Evolutionary conservation across 495 filamentous ascomycete species (phyloP), one percentile per base, ranked within the genome.

Genomic region (Hypoxylon lienhwacheense): DNA sequence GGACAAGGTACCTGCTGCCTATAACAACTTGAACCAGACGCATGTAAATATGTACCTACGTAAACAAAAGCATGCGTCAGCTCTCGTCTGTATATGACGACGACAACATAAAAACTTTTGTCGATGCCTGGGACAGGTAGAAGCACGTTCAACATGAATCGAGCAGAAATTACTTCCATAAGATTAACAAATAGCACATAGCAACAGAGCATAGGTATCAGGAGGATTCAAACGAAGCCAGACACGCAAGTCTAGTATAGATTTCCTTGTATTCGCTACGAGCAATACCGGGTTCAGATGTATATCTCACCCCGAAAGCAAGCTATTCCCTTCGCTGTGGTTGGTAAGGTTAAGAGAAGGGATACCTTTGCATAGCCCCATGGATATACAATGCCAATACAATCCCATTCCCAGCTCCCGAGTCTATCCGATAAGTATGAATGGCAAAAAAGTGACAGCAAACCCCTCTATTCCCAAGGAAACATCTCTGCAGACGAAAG

Each of bases 351-450:
- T 43, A 31, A 37, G 51, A 55, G 46, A 43, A 46, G 51, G 46
- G 40, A 55, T 43, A 47, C 34, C 39, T 51, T 34, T 42, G 33
- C 26, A 55, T 47, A 42, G 19, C 32, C 57, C 39, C 32, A 24
- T 43, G 58, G 34, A 61, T 61, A 61, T 55, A 51, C 57, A 55
- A 61, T 42, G 37, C 40, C 40, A 43, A 43, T 28, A 29, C 10
- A 26, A 43, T 43, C 22, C 42, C 58, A 36, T 47, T 37, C 34
- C 29, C 31, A 14, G 35, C 47, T 43, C 22, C 42, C 35, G 40
- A 44, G 40, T 55, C 47, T 55, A 55, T 55, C 35, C n/a, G n/a
- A n/a, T n/a, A n/a, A n/a, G 42, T 29, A 36, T 55, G 46, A 42
- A 46, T 32, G 41, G 31, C 15, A 49, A 49, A 46, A 46, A 37